phyloP scores from a whole-genome alignment of 805 yeast species.

The Saccharomyces kudriavzevii region DNA sequence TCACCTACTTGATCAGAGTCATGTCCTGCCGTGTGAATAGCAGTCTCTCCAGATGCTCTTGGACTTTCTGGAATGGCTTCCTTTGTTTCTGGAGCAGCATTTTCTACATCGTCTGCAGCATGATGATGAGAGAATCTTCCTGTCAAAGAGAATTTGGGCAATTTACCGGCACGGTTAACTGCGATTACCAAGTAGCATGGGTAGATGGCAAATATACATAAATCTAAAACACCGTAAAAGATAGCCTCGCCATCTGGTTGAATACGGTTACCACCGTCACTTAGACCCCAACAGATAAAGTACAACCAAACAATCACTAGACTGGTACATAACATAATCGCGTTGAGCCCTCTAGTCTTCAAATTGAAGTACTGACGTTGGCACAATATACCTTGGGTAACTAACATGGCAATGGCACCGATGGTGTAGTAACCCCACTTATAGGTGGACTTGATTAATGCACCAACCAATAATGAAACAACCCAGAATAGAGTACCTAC shows the following conservation, averaged over 20 bases:
- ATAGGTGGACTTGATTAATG: conserved; percentile 46
- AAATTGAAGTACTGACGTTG: conserved; percentile 26
- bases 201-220: conserved; percentile 35
- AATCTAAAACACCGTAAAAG: conserved; percentile 46
- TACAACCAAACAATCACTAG: conserved; percentile 35
- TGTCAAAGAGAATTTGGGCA: conserved; percentile 9
- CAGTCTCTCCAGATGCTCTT: neutral
- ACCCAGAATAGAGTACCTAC: conserved; percentile 42
- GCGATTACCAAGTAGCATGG: conserved; percentile 31
- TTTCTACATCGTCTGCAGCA: neutral
- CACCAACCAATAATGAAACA: conserved; percentile 48
- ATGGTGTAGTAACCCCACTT: conserved; percentile 66
- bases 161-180: conserved; percentile 8
- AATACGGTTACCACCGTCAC: conserved; percentile 49
- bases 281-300: conserved; percentile 43
- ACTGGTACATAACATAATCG: conserved; percentile 16
- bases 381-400: conserved; percentile 28
- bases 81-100: neutral
- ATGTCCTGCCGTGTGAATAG: neutral
- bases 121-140: neutral
- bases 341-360: conserved; percentile 9
- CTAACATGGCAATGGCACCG: conserved; percentile 38
- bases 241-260: conserved; percentile 48
- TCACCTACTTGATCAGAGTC: neutral
- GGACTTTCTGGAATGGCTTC: neutral